Evolutionary conservation across 1,284 basidiomycete genomes (phyloP).

Genomic region (Sporisorium reilianum): DNA sequence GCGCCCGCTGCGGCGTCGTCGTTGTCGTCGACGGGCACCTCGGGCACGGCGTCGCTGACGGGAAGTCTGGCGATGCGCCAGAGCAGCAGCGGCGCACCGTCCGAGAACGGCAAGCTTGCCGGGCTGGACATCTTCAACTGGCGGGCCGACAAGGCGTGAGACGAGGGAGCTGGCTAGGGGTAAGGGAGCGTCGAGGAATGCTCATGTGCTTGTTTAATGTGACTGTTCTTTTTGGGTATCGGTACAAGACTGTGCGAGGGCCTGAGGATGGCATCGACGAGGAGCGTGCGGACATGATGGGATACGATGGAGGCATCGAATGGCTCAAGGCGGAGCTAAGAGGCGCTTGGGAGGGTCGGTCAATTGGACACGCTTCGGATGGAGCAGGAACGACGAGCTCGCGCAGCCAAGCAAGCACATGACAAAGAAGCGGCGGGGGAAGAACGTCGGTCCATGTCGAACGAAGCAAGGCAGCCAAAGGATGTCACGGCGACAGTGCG

Average conservation of each 20-base stretch:
- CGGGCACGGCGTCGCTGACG: conserved; percentile 23
- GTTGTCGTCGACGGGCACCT: background rate
- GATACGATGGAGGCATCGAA: too few species aligned
- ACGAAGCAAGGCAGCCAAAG: background rate
- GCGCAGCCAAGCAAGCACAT: background rate
- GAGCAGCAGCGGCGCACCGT: conserved; percentile 19
- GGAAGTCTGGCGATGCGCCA: conserved; percentile 47
- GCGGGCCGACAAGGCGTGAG: conserved; percentile 45
- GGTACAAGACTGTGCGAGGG: too few species aligned
- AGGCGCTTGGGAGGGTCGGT: too few species aligned
- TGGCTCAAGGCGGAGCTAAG: too few species aligned
- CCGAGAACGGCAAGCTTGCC: conserved; percentile 32
- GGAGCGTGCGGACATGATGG: too few species aligned
- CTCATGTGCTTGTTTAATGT: conserved; percentile 1
- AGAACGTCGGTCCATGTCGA: background rate
- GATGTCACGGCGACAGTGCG: conserved; percentile 1
- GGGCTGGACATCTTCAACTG: conserved; percentile 64
- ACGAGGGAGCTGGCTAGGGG: background rate
- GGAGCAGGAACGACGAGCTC: background rate
- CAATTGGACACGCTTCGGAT: conserved; percentile 1
- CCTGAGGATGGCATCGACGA: too few species aligned
- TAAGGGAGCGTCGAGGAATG: background rate
- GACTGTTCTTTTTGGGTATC: background rate
- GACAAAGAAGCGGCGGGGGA: background rate
- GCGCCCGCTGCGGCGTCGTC: background rate